Evolutionary conservation across 805 yeast genomes (phyloP), one percentile per base, ranked within the genome.

Genomic region (Nakazawaea wickerhamii): DNA sequence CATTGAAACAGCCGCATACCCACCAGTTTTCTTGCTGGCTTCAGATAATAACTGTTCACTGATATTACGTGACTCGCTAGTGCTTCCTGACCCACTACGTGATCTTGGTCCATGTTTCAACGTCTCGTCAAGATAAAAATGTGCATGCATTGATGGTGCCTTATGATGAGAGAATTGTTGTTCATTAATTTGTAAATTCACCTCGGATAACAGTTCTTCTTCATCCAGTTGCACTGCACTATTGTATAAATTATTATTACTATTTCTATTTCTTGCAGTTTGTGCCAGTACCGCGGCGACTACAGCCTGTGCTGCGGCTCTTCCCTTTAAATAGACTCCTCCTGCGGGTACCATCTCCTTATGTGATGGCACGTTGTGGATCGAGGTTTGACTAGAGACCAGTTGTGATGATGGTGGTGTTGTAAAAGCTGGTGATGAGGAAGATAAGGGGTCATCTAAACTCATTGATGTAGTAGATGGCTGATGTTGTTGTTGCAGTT

Each of bases 101-200:
- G 63, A 58, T 38, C 71, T 55, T 3, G 60, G 56, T 4, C 65
- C 67, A 51, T 73, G 80, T 53, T 76, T 81, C n/a, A 77, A 56
- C 1, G 82, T 69, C 44, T 84, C 90, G 47, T 80, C 84, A 8
- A 78, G 79, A 50, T 72, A 74, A 56, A 85, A 85, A 60, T 84
- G 95, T 0, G 93, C 89, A 61, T 85, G 95, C 48, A 81, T 81
- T 1, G 85, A 73, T 14, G 84, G 71, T 17, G 73, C 56, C 57
- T 77, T 73, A 50, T 75, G 74, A 53, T 75, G 83, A 1, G 14
- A 14, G 22, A 36, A 44, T 40, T 44, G 43, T 27, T 33, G 26
- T 20, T 40, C 44, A 32, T 44, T 44, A 17, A 44, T 30, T 38
- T 40, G 37, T 20, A 43, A 35, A 30, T 43, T 43, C 21, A 20